A percentile compares a stretch with the other conserved stretches of the same genome.
These are phyloP conservation scores for Talaromyces sp. DNA, from an alignment of 2,329 filamentous ascomycete genomes.

Conservation along the genomic window DNA sequence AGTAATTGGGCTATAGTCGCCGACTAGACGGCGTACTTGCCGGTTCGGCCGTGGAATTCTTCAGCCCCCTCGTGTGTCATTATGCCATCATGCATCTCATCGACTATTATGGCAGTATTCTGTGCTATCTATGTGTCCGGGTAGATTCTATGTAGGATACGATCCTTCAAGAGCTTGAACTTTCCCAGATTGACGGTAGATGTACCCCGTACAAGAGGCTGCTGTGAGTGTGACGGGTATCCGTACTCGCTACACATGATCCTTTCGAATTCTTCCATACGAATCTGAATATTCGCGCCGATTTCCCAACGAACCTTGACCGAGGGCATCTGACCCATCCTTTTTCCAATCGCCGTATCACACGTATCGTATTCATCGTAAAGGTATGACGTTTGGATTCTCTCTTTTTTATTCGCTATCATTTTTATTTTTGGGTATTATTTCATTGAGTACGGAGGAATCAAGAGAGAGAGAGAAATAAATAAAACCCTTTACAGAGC, in stretches of 20 bases:
- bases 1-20: slow-evolving; percentile 14
- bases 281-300: no score
- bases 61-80: slow-evolving; percentile 16
- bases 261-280: not conserved
- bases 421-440: no score
- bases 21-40: no score
- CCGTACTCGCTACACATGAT: slow-evolving; percentile 15
- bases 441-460: not conserved
- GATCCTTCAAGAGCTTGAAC: no score
- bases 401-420: no score
- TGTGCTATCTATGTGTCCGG: no score
- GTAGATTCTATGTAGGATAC: no score
- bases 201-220: slow-evolving; percentile 12
- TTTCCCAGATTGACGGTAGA: slow-evolving; percentile 1
- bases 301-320: slow-evolving; percentile 7
- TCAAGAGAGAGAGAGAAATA: not conserved
- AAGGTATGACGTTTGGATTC: no score
- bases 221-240: not conserved
- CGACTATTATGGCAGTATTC: no score
- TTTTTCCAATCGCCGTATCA: not conserved
- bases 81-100: slow-evolving; percentile 8
- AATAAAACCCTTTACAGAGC: not conserved
- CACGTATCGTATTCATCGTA: not conserved
- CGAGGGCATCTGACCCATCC: not conserved
- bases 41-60: slow-evolving; percentile 14